Evolutionary conservation across 2,329 filamentous ascomycete genomes (phyloP).

Genomic region (Sphaerulina populicola): DNA sequence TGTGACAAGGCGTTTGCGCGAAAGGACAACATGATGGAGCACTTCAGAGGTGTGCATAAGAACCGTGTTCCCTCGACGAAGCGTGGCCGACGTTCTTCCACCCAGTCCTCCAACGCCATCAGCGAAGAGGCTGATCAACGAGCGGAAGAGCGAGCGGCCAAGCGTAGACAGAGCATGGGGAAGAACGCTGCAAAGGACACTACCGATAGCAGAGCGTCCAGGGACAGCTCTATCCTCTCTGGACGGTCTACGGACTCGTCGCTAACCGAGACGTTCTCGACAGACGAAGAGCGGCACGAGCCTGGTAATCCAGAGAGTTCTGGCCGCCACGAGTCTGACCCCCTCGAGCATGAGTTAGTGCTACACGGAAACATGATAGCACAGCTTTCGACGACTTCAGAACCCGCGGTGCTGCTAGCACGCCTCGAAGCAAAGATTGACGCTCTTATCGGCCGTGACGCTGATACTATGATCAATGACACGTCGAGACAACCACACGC

Average conservation of each 20-base stretch:
- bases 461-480: neutral
- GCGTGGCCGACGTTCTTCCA: constrained; percentile 1
- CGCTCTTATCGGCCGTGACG: neutral
- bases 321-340: neutral
- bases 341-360: neutral
- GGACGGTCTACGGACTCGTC: neutral
- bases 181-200: neutral
- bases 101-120: constrained; percentile 4
- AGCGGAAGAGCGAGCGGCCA: constrained; percentile 6
- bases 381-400: neutral
- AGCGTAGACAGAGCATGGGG: constrained; percentile 4
- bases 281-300: neutral
- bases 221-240: constrained; percentile 1
- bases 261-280: neutral
- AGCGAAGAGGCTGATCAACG: constrained; percentile 10
- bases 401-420: constrained; percentile 5
- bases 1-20: constrained; percentile 12
- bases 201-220: neutral
- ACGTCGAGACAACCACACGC: neutral
- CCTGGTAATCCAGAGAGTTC: neutral
- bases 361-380: neutral
- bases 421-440: constrained; percentile 16
- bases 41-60: constrained; percentile 11
- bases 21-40: constrained; percentile 14
- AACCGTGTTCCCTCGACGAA: constrained; percentile 5